phyloP scores from a whole-genome alignment of 192 early-diverging fungal genomes.

The Podila verticillata region DNA sequence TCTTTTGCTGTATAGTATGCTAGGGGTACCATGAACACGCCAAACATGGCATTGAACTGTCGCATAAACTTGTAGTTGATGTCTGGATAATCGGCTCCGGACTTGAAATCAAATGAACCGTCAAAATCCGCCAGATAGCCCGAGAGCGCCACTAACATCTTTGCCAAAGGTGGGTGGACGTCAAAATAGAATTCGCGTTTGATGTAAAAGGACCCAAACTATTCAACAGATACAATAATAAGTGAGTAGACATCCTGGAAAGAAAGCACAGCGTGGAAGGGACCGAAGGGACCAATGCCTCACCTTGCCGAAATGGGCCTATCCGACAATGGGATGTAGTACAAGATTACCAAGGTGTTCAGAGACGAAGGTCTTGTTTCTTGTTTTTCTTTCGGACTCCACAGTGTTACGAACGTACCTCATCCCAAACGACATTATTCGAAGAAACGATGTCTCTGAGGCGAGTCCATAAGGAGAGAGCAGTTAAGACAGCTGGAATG shows the following conservation, averaged over 20 bases:
- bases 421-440: constrained; percentile 58
- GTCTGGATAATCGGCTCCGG: constrained; percentile 76
- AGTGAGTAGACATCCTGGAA: constrained; percentile 59
- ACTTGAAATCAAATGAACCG: constrained; percentile 85
- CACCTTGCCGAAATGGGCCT: constrained; percentile 31
- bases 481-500: constrained; percentile 4
- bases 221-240: constrained; percentile 2
- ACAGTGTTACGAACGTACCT: constrained; percentile 18
- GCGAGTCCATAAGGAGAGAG: constrained; percentile 16
- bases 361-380: too few species aligned
- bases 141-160: constrained; percentile 89
- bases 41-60: constrained; percentile 85
- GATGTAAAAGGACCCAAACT: constrained; percentile 93
- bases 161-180: constrained; percentile 96
- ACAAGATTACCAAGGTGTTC: too few species aligned
- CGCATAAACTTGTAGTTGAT: constrained; percentile 93
- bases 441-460: constrained; percentile 7
- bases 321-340: not conserved
- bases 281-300: not conserved
- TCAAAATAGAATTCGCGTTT: constrained; percentile 93
- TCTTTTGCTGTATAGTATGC: constrained; percentile 86
- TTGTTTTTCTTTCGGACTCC: too few species aligned
- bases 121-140: constrained; percentile 85
- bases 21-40: constrained; percentile 83
- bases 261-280: constrained; percentile 21